Base-by-base conservation (phyloP, 2,329 filamentous ascomycete genomes). In the Byssochlamys sp. region DNA sequence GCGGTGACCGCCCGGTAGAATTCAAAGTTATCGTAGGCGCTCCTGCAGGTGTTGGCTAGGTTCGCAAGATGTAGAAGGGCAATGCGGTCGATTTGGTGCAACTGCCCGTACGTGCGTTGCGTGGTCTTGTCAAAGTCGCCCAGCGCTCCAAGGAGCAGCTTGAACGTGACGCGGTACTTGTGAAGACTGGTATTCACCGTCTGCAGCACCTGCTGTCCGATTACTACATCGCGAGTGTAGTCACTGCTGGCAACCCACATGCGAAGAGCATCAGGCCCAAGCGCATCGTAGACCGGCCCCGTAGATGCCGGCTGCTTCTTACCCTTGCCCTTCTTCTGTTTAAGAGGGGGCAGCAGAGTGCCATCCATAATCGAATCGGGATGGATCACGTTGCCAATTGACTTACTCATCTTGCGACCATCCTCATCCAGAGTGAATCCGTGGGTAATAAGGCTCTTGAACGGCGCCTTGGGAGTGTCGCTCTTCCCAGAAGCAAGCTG, bases 381-480 rank as follows among this genome's bases (percentile, higher is more conserved):
- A 0, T 84, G 81, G 57, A 97, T 85, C 28, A 89, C 86, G 67
- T 99, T 99, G 14, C 94, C 94, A 1, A 96, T 77, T 0, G 91
- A 96, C 73, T 99, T 99, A 70, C 91, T 96, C 94, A 99, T 99
- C 73, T 99, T 99, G 69, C 89, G 90, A n/a, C 91, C 91, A 35
- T 88, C 78, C 54, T 87, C 81, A 66, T 99, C 94, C 1, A 99
- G 82, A 0, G 90, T 91, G 70, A 99, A 99, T 0, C 94, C 94
- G 69, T 99, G 94, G 0, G 94, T 99, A 60, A 96, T 86, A n/a
- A 99, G 79, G 2, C 84, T 89, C 67, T 86, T 88, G 77, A 95
- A 99, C 0, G 94, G 94, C 0, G 92, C 80, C 62, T 71, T 72
- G 31, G 75, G 62, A 3, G 58, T 66, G 4, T 71, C 65, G 0